Conservation (phyloP, 352 stramenopile genomes). For the Saprolegnia parasitica region DNA sequence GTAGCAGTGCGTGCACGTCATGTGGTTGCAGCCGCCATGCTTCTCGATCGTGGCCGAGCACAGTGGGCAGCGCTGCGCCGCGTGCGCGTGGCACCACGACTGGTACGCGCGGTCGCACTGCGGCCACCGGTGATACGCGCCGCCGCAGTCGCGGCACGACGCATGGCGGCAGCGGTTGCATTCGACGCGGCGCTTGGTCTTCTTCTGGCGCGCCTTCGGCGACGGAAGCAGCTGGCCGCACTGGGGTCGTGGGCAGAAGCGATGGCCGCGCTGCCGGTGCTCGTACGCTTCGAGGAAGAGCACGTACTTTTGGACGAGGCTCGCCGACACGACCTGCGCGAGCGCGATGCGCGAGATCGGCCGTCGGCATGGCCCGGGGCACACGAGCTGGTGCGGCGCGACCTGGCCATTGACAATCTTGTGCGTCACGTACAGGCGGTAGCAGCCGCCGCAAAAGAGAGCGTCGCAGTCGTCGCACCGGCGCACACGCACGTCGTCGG, state of each 20-base stretch:
- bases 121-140: slow-evolving; percentile 12
- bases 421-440: neutral
- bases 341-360: neutral
- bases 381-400: slow-evolving; percentile 4
- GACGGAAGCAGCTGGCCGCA: slow-evolving; percentile 8
- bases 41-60: slow-evolving; percentile 22
- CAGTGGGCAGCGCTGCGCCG: slow-evolving; percentile 16
- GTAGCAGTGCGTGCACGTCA: slow-evolving; percentile 24
- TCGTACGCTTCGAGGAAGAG: slow-evolving; percentile 21
- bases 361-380: neutral
- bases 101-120: slow-evolving; percentile 18
- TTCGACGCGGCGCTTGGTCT: slow-evolving; percentile 9
- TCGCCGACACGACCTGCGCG: too few species aligned
- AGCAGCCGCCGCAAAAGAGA: neutral
- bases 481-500: neutral
- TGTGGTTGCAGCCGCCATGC: slow-evolving; percentile 23
- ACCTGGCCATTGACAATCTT: slow-evolving; percentile 10
- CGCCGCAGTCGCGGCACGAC: slow-evolving; percentile 25
- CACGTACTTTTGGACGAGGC: slow-evolving; percentile 22
- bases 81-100: slow-evolving; percentile 17
- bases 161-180: slow-evolving; percentile 7
- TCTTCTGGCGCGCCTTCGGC: neutral
- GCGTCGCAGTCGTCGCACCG: neutral
- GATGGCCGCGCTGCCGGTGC: slow-evolving; percentile 1
- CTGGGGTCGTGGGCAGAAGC: slow-evolving; percentile 20